phyloP scores from a whole-genome alignment of 768 basidiomycete genomes.

The Asterophora parasitica region DNA sequence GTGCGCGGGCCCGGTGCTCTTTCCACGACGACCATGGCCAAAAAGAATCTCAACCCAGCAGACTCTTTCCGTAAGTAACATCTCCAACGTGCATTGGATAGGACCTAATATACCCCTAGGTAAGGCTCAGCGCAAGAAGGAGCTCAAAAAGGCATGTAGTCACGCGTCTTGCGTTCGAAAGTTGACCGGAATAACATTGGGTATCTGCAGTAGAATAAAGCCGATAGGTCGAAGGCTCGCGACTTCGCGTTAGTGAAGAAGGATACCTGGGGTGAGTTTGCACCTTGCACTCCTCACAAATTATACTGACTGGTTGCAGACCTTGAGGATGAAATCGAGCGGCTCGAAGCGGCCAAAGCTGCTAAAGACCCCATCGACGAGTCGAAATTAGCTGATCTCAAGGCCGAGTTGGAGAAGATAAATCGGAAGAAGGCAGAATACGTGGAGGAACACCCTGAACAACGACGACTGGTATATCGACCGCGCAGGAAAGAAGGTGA shows the following conservation, averaged over 20 bases:
- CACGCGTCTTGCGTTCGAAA: slow-evolving; percentile 1
- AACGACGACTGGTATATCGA: slow-evolving; percentile 77
- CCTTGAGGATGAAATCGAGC: slow-evolving; percentile 75
- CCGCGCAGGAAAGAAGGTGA: slow-evolving; percentile 44
- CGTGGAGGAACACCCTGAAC: slow-evolving; percentile 90
- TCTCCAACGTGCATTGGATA: background rate
- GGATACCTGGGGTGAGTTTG: slow-evolving; percentile 70
- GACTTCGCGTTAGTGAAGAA: slow-evolving; percentile 94
- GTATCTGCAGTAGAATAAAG: slow-evolving; percentile 79
- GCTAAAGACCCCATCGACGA: slow-evolving; percentile 43
- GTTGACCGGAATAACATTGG: slow-evolving; percentile 14
- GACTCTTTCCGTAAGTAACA: slow-evolving; percentile 76
- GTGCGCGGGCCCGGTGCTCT: slow-evolving; percentile 23
- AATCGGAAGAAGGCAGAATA: slow-evolving; percentile 89
- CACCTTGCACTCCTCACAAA: background rate
- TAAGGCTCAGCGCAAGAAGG: slow-evolving; percentile 90
- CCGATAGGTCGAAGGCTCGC: slow-evolving; percentile 70
- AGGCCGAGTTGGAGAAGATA: slow-evolving; percentile 73
- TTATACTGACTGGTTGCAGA: slow-evolving; percentile 37
- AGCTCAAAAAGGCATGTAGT: slow-evolving; percentile 81
- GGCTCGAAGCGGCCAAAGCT: slow-evolving; percentile 47
- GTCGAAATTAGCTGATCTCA: slow-evolving; percentile 64
- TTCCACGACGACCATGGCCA: slow-evolving; percentile 52
- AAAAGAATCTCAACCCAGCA: slow-evolving; percentile 90
- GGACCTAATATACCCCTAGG: slow-evolving; percentile 41